Base-by-base conservation (phyloP, 2,329 filamentous ascomycete species). In the Hymenoscyphus albidus region DNA sequence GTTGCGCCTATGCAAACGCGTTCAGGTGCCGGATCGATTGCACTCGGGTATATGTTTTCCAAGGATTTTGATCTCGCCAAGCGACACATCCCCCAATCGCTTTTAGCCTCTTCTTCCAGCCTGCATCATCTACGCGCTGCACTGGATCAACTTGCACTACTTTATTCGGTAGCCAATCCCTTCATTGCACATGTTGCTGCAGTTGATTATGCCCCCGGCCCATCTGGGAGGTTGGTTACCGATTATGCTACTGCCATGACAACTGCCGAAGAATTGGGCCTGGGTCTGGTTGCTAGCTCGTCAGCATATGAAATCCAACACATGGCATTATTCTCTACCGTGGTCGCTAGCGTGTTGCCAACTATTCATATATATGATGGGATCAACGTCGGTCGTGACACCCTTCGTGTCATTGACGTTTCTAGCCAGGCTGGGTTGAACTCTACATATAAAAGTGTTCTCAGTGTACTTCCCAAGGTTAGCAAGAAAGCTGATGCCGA, bases 11-110 rank as follows among this genome's bases (percentile, higher is more conserved):
- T 97, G 74, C 90, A 99, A 81, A 96, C 93, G 55, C 86, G 95
- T 62, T 86, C 90, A 64, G 95, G 95, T 65, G 95, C 95, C 62
- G 95, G 94, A 63, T 88, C 91, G 69, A 90, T 98, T 75, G 93
- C 95, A 27, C 85, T 99, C 59, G 95, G 95, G 64, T 99, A 99
- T 80, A 91, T 98, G 77, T 99, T 98, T 83, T 97, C 93, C 67
- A 92, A 92, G 74, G 95, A 99, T 79, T 97, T 97, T 74, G 93
- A 98, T 77, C 79, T 97, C 73, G 87, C 85, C 81, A 97, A 95
- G 83, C 88, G 93, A 70, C 88, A 95, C 75, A 88, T 97, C 65
- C 94, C 95, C 2, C 95, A 99, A 83, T 88, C 92, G 16, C 88
- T 99, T 68, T 80, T 99, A 68, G 94, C 93, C 10, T 92, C 93